Evolutionary conservation across 2,329 filamentous ascomycete genomes (phyloP), one percentile per base, ranked within the genome.

Genomic region (Fusarium sp.): DNA sequence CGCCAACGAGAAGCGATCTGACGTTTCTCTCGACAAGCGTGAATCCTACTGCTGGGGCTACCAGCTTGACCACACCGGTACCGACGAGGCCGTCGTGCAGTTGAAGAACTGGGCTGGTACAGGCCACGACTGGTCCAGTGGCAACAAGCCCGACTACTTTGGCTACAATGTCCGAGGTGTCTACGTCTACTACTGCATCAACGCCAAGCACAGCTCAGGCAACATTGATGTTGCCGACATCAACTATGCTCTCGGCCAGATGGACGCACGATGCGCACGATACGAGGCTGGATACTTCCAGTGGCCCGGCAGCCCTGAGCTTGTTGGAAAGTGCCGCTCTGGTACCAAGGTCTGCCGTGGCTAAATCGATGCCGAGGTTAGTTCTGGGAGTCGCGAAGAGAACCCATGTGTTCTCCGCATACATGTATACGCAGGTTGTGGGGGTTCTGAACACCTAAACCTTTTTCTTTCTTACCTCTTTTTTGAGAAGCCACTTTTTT

Each of bases 121-220:
- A 5, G 43, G 43, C 17, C 15, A 13, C 6, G 17, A n/a, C 17
- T 45, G 26, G 43, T 18, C 9, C 7, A 33, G 24, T 13, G 26
- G 17, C 11, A 11, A 9, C 10, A 31, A 11, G 26, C 43, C 43
- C 10, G 17, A 20, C 26, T 45, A 45, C 43, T 18, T 45, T 7
- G 43, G 43, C 11, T 45, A 45, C 24, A 45, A 45, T 17, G 9
- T 6, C 6, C 10, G 24, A 18, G 43, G 43, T n/a, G 43, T 45
- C 17, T 45, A 45, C 5, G 43, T 45, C 8, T 45, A 45, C 26
- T 45, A 45, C 43, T 45, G 43, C 43, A 20, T 45, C 24, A 45
- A 45, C 17, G n/a, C n/a, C n/a, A 6, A 5, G 1, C n/a, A 14
- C 9, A 45, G 26, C 5, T 18, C 26, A 4, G 43, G 43, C 26